These are phyloP conservation scores for Tritrichomonas foetus DNA, from an alignment of 208 protist genomes.

Conservation along the genomic window DNA sequence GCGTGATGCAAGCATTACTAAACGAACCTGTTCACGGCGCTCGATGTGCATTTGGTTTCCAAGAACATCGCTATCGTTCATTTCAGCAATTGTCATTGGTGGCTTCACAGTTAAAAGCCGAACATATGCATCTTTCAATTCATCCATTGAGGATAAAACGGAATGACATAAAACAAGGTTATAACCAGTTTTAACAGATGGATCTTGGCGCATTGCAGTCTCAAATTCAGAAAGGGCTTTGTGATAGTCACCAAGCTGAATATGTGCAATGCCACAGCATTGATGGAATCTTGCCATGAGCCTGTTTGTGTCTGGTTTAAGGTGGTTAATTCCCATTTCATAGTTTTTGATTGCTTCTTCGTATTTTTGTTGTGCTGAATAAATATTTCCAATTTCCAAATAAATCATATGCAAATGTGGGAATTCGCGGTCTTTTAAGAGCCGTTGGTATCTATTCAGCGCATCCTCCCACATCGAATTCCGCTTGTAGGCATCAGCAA, in stretches of 20 bases:
- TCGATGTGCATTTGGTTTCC: conserved; percentile 15
- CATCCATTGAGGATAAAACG: background rate
- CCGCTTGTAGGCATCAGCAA: conserved; percentile 4
- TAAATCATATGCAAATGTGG: background rate
- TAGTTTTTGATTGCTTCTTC: conserved; percentile 36
- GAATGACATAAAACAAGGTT: conserved; percentile 35
- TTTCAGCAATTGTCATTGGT: background rate
- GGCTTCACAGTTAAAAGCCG: background rate
- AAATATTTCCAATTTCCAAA: conserved; percentile 36
- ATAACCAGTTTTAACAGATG: conserved; percentile 20
- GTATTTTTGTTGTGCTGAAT: background rate
- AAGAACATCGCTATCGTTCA: background rate
- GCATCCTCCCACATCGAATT: conserved; percentile 10
- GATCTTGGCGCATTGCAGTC: conserved; percentile 12
- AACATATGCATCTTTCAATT: background rate
- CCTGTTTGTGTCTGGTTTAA: background rate
- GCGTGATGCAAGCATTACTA: background rate
- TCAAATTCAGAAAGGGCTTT: conserved; percentile 8
- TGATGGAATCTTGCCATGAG: conserved; percentile 16
- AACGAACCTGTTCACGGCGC: background rate
- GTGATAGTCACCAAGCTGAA: background rate
- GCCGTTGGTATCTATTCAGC: background rate
- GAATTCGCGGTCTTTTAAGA: background rate
- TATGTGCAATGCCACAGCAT: background rate
- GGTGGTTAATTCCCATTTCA: conserved; percentile 20